Percentiles rank a stretch among this genome's conserved stretches.
phyloP scores from a whole-genome alignment of 331 rosid species.

The Spiraea crenata region DNA sequence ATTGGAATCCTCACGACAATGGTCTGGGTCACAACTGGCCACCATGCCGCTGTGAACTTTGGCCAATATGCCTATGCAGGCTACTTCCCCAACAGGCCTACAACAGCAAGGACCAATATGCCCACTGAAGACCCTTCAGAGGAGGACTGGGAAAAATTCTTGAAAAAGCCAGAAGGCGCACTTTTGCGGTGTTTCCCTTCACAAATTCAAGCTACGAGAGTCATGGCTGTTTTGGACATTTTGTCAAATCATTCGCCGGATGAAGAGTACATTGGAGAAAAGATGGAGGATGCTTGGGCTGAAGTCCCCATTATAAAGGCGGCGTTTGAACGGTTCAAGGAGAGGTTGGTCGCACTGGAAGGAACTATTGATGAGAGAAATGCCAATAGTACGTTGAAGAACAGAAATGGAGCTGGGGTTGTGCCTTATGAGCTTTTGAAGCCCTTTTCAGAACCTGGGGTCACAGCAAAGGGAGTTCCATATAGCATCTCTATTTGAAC shows the following conservation, averaged over 20 bases:
- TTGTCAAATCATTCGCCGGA: conserved; percentile 73
- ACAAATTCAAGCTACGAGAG: conserved; percentile 59
- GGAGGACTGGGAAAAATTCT: conserved; percentile 44
- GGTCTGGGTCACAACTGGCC: conserved; percentile 63
- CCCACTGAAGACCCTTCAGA: conserved; percentile 56
- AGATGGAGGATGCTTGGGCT: conserved; percentile 60
- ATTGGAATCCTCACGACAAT: conserved; percentile 45
- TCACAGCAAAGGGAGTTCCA: conserved; percentile 75
- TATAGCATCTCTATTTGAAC: conserved; percentile 69
- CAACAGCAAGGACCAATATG: conserved; percentile 49
- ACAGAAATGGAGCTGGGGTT: conserved; percentile 74
- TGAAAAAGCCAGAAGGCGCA: conserved; percentile 42
- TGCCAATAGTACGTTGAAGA: conserved; percentile 34
- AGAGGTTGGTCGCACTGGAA: conserved; percentile 46
- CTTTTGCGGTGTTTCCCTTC: conserved; percentile 62
- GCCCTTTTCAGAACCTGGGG: conserved; percentile 71
- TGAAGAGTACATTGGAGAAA: conserved; percentile 70
- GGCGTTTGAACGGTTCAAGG: conserved; percentile 56
- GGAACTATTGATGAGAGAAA: conserved; percentile 57
- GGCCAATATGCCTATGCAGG: conserved; percentile 65
- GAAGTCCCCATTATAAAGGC: conserved; percentile 50
- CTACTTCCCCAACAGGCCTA: conserved; percentile 65
- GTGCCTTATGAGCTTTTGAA: conserved; percentile 66
- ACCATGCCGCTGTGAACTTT: conserved; percentile 71
- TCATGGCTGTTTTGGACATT: conserved; percentile 70